Conservation (phyloP, 2,329 filamentous ascomycete species). For the Aspergillus hiratsukae region DNA sequence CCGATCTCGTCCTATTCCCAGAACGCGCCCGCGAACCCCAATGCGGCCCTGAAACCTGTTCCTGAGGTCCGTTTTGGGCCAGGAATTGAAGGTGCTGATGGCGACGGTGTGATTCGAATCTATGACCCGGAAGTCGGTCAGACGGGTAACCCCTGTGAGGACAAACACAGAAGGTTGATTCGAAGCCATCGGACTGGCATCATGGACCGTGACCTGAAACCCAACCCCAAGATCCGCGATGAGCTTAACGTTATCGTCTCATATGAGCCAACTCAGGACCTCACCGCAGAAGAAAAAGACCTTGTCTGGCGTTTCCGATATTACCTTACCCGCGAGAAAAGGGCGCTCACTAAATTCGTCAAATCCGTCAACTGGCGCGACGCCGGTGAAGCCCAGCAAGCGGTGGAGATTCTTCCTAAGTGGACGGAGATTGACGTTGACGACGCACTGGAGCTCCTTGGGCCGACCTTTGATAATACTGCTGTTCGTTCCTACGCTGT, state of each 20-base stretch:
- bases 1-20: conserved; percentile 73
- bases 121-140: conserved; percentile 92
- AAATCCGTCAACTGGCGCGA: conserved; percentile 97
- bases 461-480: conserved; percentile 83
- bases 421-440: conserved; percentile 98
- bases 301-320: conserved; percentile 97
- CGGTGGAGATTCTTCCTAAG: conserved; percentile 80
- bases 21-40: conserved; percentile 59
- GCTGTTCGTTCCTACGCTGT: conserved; percentile 91
- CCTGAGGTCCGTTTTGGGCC: conserved; percentile 88
- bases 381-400: conserved; percentile 76
- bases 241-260: conserved; percentile 87
- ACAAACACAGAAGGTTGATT: conserved; percentile 87
- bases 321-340: conserved; percentile 86
- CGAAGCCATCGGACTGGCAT: conserved; percentile 91
- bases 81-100: conserved; percentile 69
- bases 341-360: conserved; percentile 91
- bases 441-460: conserved; percentile 88
- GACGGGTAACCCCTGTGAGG: conserved; percentile 87
- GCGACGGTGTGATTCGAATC: conserved; percentile 65
- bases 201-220: conserved; percentile 89
- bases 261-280: conserved; percentile 84
- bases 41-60: conserved; percentile 69
- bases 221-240: conserved; percentile 91
- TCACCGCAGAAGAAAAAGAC: conserved; percentile 90